Conservation (phyloP, 2,329 filamentous ascomycete genomes). For the Acrodontium crateriforme region DNA sequence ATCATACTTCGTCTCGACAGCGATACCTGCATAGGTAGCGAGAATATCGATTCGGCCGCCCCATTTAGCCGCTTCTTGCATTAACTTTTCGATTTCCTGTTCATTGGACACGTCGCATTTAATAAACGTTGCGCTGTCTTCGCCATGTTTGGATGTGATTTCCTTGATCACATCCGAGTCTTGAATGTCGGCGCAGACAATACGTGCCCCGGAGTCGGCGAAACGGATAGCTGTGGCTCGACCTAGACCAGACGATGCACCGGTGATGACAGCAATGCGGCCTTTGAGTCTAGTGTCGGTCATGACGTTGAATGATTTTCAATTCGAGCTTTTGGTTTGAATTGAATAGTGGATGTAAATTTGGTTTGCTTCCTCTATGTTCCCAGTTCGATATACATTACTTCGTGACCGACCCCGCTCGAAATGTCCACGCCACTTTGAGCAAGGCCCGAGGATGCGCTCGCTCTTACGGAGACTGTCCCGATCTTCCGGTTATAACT, state of each 20-base stretch:
- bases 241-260: conserved; percentile 15
- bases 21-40: conserved; percentile 15
- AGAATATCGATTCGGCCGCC: conserved; percentile 15
- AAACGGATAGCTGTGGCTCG: conserved; percentile 16
- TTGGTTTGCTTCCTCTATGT: no score
- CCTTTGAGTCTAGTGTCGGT: conserved; percentile 11
- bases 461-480: no score
- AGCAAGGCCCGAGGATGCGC: no score
- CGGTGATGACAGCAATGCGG: conserved; percentile 17
- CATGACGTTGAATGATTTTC: not conserved
- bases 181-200: conserved; percentile 15
- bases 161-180: conserved; percentile 10
- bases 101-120: conserved; percentile 15
- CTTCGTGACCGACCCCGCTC: no score
- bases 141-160: conserved; percentile 10
- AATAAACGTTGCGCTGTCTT: conserved; percentile 11
- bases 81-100: conserved; percentile 9
- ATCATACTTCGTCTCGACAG: conserved; percentile 5
- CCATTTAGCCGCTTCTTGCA: conserved; percentile 12
- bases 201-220: conserved; percentile 12
- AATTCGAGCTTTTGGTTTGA: not conserved
- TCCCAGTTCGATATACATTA: no score
- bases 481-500: no score
- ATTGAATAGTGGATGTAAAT: no score
- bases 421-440: no score